Percentiles rank a stretch among this genome's conserved stretches.
phyloP scores from a whole-genome alignment of 345 rosid genomes.

The sweet orange (Citrus sinensis) region DVS_A1.0 CM039162.1:31360001-31360500 shows the following conservation, averaged over 20 bases:
- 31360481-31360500: background rate
- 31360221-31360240: conserved; percentile 66
- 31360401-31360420: background rate
- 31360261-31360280: conserved; percentile 97
- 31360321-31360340: conserved; percentile 75
- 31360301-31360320: conserved; percentile 80
- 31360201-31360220: background rate
- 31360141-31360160: conserved; percentile 5
- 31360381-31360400: background rate
- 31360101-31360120: conserved; percentile 30
- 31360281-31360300: conserved; percentile 87
- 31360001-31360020: conserved; percentile 80
- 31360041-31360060: conserved; percentile 85
- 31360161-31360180: background rate
- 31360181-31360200: background rate
- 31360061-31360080: conserved; percentile 75
- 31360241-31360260: conserved; percentile 99
- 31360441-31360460: background rate
- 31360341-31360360: background rate
- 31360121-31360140: conserved; percentile 22
- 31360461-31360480: background rate
- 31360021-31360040: conserved; percentile 86
- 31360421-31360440: background rate
- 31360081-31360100: conserved; percentile 73
- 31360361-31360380: background rate